phyloP scores from a whole-genome alignment of 1,139 yeast genomes.

The Diutina siamensis region DNA sequence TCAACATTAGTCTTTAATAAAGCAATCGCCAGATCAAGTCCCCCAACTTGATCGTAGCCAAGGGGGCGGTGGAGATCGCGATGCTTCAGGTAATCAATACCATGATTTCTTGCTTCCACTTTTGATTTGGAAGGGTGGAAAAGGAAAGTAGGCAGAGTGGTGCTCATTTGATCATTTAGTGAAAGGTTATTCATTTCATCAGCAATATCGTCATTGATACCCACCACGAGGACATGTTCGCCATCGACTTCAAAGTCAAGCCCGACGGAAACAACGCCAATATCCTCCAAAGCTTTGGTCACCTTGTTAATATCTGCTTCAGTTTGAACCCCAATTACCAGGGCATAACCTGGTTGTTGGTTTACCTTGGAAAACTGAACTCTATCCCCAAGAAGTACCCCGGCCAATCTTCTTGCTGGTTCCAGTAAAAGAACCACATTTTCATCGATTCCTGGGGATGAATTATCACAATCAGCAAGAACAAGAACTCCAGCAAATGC shows the following conservation, averaged over 20 bases:
- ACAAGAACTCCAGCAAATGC: slow-evolving; percentile 28
- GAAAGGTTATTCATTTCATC: neutral
- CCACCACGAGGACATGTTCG: neutral
- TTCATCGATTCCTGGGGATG: neutral
- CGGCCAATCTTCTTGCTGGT: neutral
- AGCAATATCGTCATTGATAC: neutral
- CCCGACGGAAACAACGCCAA: neutral
- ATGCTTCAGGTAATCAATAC: slow-evolving; percentile 11
- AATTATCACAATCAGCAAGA: neutral
- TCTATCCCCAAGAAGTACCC: slow-evolving; percentile 2
- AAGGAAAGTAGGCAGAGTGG: neutral
- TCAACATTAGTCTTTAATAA: slow-evolving; percentile 58
- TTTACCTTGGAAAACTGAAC: neutral
- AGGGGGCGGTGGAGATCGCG: slow-evolving; percentile 30
- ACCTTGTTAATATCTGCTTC: neutral
- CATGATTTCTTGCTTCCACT: slow-evolving; percentile 6
- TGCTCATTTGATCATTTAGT: neutral
- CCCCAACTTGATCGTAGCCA: slow-evolving; percentile 59
- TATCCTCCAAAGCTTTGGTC: neutral
- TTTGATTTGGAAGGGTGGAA: slow-evolving; percentile 6
- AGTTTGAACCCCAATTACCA: neutral
- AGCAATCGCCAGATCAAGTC: slow-evolving; percentile 53
- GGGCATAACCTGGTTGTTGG: neutral
- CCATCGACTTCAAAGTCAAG: neutral
- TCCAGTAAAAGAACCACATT: slow-evolving; percentile 1